Evolutionary conservation across 305 asterid genomes (phyloP).

Genomic region (Stenogyne calaminthoides): DNA sequence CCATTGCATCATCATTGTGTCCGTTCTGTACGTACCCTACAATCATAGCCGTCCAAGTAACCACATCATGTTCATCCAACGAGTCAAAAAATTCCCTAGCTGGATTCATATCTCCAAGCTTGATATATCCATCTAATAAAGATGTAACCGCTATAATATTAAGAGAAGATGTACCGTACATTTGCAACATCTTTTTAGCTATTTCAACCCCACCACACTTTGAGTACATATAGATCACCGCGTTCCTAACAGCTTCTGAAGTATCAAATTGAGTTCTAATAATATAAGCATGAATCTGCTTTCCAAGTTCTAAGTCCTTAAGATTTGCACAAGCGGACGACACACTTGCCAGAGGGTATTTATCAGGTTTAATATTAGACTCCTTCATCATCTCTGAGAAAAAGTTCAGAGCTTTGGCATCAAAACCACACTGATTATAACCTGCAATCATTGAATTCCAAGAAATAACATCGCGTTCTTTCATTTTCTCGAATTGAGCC

Average conservation of each 20-base stretch:
- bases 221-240: slow-evolving; percentile 80
- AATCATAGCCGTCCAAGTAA: slow-evolving; percentile 89
- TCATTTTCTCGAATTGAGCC: slow-evolving; percentile 66
- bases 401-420: slow-evolving; percentile 50
- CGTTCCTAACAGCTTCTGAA: slow-evolving; percentile 65
- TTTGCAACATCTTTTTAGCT: slow-evolving; percentile 52
- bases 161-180: slow-evolving; percentile 40
- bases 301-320: slow-evolving; percentile 51
- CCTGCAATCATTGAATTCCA: slow-evolving; percentile 92
- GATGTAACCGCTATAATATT: slow-evolving; percentile 76
- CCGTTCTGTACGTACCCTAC: slow-evolving; percentile 81
- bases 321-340: slow-evolving; percentile 83
- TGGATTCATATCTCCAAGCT: slow-evolving; percentile 74
- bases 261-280: slow-evolving; percentile 51
- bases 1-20: slow-evolving; percentile 56
- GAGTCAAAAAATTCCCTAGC: slow-evolving; percentile 74
- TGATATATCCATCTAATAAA: slow-evolving; percentile 75
- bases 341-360: slow-evolving; percentile 73
- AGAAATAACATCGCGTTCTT: slow-evolving; percentile 63
- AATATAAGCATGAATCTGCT: slow-evolving; percentile 71
- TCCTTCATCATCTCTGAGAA: slow-evolving; percentile 60
- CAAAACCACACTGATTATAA: slow-evolving; percentile 66
- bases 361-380: slow-evolving; percentile 61
- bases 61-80: slow-evolving; percentile 70
- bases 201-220: slow-evolving; percentile 63